Evolutionary conservation across 2,329 filamentous ascomycete species (phyloP).

Genomic region (Neocucurbitaria cava): DNA sequence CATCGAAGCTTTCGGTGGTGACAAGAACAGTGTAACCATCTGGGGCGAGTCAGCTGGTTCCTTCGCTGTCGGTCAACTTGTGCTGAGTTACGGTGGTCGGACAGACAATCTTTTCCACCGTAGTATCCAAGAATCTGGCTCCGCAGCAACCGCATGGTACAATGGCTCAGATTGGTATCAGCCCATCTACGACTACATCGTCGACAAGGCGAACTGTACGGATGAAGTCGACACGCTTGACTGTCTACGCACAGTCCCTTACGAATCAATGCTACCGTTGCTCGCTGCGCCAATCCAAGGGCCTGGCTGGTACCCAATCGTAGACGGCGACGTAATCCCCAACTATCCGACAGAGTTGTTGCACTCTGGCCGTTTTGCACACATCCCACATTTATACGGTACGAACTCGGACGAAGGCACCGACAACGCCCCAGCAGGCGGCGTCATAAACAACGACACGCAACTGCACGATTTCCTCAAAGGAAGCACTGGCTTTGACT

Average conservation of each 20-base stretch:
- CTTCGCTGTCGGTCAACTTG: conserved; percentile 47
- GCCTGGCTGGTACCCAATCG: conserved; percentile 52
- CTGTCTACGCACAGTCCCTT: conserved; percentile 66
- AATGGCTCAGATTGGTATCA: conserved; percentile 59
- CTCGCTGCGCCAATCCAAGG: conserved; percentile 55
- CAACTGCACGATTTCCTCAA: conserved; percentile 53
- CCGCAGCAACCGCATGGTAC: conserved; percentile 49
- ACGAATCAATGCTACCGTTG: conserved; percentile 63
- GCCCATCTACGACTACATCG: conserved; percentile 46
- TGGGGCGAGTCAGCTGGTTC: conserved; percentile 56
- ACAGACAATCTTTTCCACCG: conserved; percentile 47
- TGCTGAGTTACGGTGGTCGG: conserved; percentile 43
- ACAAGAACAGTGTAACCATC: conserved; percentile 54
- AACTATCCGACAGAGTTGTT: conserved; percentile 63
- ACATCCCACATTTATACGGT: conserved; percentile 69
- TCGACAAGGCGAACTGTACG: conserved; percentile 64
- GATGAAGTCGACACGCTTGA: conserved; percentile 49
- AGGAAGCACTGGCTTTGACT: conserved; percentile 42
- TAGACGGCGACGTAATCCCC: conserved; percentile 66
- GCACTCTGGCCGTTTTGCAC: conserved; percentile 64
- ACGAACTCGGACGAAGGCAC: conserved; percentile 72
- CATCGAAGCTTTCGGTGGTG: conserved; percentile 53
- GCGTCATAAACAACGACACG: conserved; percentile 62
- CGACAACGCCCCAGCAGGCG: conserved; percentile 61
- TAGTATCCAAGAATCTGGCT: conserved; percentile 48